Percentiles rank a stretch among this genome's conserved stretches.
phyloP scores from a whole-genome alignment of 768 basidiomycete species.

The Glaciozyma martinii region DNA sequence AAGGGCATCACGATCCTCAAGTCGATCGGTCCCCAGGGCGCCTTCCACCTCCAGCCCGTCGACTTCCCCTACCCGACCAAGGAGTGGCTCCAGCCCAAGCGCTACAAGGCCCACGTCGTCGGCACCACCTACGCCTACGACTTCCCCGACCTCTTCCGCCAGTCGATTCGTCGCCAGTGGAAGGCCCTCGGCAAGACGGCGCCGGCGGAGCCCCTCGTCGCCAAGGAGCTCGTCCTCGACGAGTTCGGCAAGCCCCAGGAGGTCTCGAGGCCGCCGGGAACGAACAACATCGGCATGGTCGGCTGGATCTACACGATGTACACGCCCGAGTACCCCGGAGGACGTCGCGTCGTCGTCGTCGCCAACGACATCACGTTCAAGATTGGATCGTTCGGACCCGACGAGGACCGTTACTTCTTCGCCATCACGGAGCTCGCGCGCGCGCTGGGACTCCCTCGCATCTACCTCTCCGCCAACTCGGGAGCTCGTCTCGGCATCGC shows the following conservation, averaged over 20 bases:
- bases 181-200: constrained; percentile 54
- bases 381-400: constrained; percentile 94
- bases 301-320: constrained; percentile 88
- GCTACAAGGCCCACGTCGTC: constrained; percentile 95
- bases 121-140: constrained; percentile 99
- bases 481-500: constrained; percentile 94
- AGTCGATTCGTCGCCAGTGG: constrained; percentile 92
- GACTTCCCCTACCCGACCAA: constrained; percentile 90
- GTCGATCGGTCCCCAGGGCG: constrained; percentile 95
- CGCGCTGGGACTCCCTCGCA: constrained; percentile 73
- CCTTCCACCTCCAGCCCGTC: constrained; percentile 89
- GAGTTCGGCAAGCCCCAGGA: constrained; percentile 84
- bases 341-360: constrained; percentile 77
- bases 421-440: constrained; percentile 90
- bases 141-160: constrained; percentile 98
- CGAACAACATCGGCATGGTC: constrained; percentile 94
- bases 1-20: constrained; percentile 91
- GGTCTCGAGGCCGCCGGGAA: constrained; percentile 84
- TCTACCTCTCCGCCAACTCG: constrained; percentile 98
- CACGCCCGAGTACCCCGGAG: constrained; percentile 85
- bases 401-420: constrained; percentile 93
- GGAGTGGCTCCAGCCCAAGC: constrained; percentile 94
- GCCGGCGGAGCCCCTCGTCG: constrained; percentile 70
- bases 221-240: constrained; percentile 84
- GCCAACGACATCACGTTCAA: constrained; percentile 99